Evolutionary conservation across 2,329 filamentous ascomycete species (phyloP).

Genomic region (Didymella segeticola): DNA sequence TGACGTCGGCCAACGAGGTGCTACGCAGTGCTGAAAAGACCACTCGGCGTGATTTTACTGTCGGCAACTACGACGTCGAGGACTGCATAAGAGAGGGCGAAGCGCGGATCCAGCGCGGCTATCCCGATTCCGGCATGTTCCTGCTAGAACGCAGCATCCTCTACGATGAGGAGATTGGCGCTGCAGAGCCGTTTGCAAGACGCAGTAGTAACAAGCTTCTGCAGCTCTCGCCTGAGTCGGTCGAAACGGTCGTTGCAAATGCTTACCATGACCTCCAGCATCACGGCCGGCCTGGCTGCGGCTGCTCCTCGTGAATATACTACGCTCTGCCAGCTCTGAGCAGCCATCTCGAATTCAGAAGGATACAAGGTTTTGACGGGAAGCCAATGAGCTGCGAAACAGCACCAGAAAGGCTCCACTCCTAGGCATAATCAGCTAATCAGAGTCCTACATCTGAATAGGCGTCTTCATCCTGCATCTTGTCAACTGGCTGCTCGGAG

Average conservation of each 20-base stretch:
- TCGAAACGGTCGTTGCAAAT: slow-evolving; percentile 25
- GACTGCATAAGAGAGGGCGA: slow-evolving; percentile 47
- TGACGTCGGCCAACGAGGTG: slow-evolving; percentile 45
- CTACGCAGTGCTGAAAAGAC: slow-evolving; percentile 36
- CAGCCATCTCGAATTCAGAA: too few species aligned
- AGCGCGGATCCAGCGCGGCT: slow-evolving; percentile 46
- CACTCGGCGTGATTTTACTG: slow-evolving; percentile 38
- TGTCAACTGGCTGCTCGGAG: too few species aligned
- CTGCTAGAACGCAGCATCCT: slow-evolving; percentile 49
- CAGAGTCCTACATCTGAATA: too few species aligned
- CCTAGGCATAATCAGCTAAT: too few species aligned
- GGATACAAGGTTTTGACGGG: too few species aligned
- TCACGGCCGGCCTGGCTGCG: slow-evolving; percentile 41
- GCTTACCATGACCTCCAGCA: slow-evolving; percentile 30
- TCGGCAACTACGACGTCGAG: slow-evolving; percentile 41
- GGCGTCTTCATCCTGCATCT: too few species aligned
- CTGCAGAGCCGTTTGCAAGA: slow-evolving; percentile 34
- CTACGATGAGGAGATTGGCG: slow-evolving; percentile 41
- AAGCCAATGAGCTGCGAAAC: too few species aligned
- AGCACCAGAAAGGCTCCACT: too few species aligned
- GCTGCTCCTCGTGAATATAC: slow-evolving; percentile 35
- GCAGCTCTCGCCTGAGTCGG: slow-evolving; percentile 25
- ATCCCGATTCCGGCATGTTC: slow-evolving; percentile 49
- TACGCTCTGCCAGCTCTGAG: too few species aligned
- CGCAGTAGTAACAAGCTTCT: slow-evolving; percentile 29